These are phyloP conservation scores for Nakaseomyces sp. DNA, from an alignment of 1,139 yeast genomes.

Conservation along the genomic window DNA sequence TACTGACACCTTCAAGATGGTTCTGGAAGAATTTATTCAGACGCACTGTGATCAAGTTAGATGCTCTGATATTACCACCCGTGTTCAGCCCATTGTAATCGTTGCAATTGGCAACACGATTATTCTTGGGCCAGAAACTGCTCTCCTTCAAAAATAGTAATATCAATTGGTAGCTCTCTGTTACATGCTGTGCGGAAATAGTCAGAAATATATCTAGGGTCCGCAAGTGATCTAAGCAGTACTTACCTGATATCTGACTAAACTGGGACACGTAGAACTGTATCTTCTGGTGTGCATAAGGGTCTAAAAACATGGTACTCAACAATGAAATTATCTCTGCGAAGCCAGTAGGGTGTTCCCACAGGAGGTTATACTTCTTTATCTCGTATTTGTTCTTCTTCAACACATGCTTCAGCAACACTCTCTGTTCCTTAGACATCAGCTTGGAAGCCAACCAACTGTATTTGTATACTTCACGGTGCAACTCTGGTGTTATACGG, in stretches of 20 bases:
- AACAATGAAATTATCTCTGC: constrained; percentile 54
- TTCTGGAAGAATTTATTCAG: constrained; percentile 30
- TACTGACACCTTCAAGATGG: constrained; percentile 32
- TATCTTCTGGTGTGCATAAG: constrained; percentile 38
- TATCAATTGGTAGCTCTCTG: constrained; percentile 40
- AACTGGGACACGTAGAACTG: constrained; percentile 44
- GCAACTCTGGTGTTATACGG: constrained; percentile 12
- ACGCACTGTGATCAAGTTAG: constrained; percentile 52
- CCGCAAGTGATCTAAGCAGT: constrained; percentile 66
- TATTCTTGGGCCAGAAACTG: constrained; percentile 56
- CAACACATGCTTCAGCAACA: constrained; percentile 18
- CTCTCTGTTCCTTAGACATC: constrained; percentile 17
- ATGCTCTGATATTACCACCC: constrained; percentile 56
- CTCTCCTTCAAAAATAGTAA: constrained; percentile 43
- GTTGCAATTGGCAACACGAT: constrained; percentile 29
- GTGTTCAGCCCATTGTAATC: constrained; percentile 29
- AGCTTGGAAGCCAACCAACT: constrained; percentile 22
- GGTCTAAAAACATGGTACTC: constrained; percentile 37
- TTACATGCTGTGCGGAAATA: constrained; percentile 39
- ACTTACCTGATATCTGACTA: constrained; percentile 63
- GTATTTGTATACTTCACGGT: constrained; percentile 20
- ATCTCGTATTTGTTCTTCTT: constrained; percentile 47
- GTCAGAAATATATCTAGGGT: constrained; percentile 56
- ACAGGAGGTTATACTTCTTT: constrained; percentile 61
- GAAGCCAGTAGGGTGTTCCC: constrained; percentile 78